Evolutionary conservation across 495 filamentous ascomycete genomes (phyloP), one percentile per base, ranked within the genome.

Genomic region (Lichina pygmaea): DNA sequence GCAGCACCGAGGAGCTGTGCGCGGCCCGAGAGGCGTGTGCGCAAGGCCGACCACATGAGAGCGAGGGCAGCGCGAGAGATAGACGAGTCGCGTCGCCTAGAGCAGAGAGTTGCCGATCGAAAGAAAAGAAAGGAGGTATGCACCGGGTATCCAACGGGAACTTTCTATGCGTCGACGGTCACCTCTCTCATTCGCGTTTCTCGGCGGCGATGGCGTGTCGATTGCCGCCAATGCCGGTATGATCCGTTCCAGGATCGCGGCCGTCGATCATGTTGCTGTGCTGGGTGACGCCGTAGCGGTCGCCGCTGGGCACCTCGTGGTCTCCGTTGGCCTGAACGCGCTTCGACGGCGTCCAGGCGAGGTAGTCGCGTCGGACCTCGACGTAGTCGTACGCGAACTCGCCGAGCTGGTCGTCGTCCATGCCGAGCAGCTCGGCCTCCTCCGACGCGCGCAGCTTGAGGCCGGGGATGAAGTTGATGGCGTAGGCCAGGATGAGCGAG

Each of bases 301-400:
- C 74, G 13, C 70, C 64, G 45, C 74, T 66, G 1, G 75, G 66
- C 48, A 78, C 71, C 53, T 76, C 68, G 39, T 76, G 70, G 42
- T 68, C 68, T 33, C 61, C 64, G 34, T 60, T 55, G 12, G 65
- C 66, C 50, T 77, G 76, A 34, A 79, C 74, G 36, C 61, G 56
- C 58, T 81, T 81, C 47, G 82, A 79, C 0, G 89, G 86, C 6
- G 83, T 93, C 89, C 89, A 97, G 41, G 89, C 89, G 12, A 94
- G 72, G 66, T 93, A 97, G 58, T 97, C 89, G 49, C 89, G 75
- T 47, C 89, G 77, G 49, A 97, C 89, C 66, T 97, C 89, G 52
- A 97, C 89, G 59, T 97, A 97, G 61, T 97, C 89, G 65, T 97
- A 97, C 7, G 89, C 91, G 56, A 97, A 97, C 61, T 97, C 89